Evolutionary conservation across 768 basidiomycete genomes (phyloP).

Genomic region (Lentinus tigrinus): DNA sequence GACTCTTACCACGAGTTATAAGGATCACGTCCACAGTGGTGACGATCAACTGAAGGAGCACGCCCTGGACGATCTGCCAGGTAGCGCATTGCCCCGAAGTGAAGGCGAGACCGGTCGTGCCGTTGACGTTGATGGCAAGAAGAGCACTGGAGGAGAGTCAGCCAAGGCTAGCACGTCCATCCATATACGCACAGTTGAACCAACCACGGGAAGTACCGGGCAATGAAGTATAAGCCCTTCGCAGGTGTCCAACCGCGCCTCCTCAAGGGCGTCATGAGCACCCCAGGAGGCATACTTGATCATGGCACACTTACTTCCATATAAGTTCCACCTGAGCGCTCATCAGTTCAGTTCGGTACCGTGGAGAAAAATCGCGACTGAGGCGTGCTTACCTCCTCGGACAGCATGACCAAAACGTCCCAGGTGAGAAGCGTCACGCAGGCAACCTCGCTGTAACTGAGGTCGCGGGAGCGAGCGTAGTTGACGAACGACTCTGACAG

Average conservation of each 20-base stretch:
- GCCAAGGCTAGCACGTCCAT: no score
- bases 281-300: no score
- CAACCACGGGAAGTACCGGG: slow-evolving; percentile 23
- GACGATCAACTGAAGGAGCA: slow-evolving; percentile 23
- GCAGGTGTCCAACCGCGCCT: slow-evolving; percentile 24
- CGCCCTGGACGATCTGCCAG: slow-evolving; percentile 24
- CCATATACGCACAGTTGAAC: slow-evolving; percentile 19
- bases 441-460: slow-evolving; percentile 16
- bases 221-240: slow-evolving; percentile 20
- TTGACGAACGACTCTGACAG: neutral
- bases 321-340: slow-evolving; percentile 27
- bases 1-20: slow-evolving; percentile 22
- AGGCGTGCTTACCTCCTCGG: slow-evolving; percentile 13
- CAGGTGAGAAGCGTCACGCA: slow-evolving; percentile 16
- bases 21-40: slow-evolving; percentile 27
- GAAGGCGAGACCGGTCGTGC: slow-evolving; percentile 21
- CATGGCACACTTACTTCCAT: slow-evolving; percentile 19
- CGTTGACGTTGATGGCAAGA: slow-evolving; percentile 24
- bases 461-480: slow-evolving; percentile 1
- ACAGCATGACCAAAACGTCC: slow-evolving; percentile 14
- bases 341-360: neutral
- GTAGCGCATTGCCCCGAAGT: slow-evolving; percentile 14
- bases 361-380: no score
- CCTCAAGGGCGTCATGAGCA: neutral
- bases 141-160: slow-evolving; percentile 20